Conservation (phyloP, 768 basidiomycete species). For the Agrocybe praecox region DNA sequence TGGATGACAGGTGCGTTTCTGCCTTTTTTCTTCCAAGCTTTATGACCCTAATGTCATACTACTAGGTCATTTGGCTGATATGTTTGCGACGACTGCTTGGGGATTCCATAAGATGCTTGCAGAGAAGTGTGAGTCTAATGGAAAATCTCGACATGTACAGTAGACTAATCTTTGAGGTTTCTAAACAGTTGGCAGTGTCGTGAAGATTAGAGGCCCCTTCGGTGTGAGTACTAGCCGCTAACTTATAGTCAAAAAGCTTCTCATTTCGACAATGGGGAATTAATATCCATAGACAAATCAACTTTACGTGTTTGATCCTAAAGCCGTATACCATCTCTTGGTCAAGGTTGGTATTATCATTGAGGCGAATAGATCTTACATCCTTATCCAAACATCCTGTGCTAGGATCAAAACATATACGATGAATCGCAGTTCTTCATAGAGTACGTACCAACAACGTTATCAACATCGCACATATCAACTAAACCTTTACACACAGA, state of each 20-base stretch:
- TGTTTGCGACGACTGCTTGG: constrained; percentile 25
- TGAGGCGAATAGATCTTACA: neutral
- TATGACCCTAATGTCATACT: neutral
- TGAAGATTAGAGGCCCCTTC: constrained; percentile 14
- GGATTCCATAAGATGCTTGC: constrained; percentile 32
- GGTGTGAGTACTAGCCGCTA: neutral
- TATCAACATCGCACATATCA: no score
- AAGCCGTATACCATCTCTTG: constrained; percentile 46
- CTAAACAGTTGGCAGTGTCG: neutral
- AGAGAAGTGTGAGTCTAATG: constrained; percentile 26
- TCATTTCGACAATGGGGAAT: no score
- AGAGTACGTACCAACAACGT: constrained; percentile 9
- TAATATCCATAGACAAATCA: constrained; percentile 14
- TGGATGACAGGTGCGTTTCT: neutral
- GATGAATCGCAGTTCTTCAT: constrained; percentile 27
- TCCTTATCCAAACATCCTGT: neutral
- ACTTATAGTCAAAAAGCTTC: no score
- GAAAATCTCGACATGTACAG: no score
- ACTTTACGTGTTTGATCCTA: constrained; percentile 46
- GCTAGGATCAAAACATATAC: constrained; percentile 32
- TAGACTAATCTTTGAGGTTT: neutral
- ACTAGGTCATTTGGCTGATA: neutral
- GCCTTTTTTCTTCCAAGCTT: neutral
- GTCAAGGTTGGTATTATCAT: constrained; percentile 31
- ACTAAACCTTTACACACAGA: constrained; percentile 2